Percentiles rank a stretch among this genome's conserved stretches.
phyloP scores from a whole-genome alignment of 2,329 filamentous ascomycete genomes.

The Ophiostoma australiae region DNA sequence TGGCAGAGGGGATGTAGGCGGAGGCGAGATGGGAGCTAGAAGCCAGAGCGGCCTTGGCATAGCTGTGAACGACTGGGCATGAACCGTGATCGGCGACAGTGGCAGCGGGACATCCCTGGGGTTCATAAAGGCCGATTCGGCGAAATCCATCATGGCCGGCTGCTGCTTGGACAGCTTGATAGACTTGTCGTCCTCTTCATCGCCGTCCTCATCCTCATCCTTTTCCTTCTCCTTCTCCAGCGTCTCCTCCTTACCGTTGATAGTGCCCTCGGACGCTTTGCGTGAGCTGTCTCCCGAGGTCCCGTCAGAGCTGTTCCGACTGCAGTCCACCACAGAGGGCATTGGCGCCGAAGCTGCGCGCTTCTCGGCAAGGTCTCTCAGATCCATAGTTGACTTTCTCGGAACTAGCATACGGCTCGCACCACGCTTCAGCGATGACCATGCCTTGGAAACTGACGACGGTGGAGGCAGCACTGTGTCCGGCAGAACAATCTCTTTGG shows the following conservation, averaged over 20 bases:
- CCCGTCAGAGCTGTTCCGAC: conserved; percentile 6
- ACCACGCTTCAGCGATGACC: conserved; percentile 24
- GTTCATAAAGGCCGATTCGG: background rate
- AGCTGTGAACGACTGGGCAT: background rate
- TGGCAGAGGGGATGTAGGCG: conserved; percentile 23
- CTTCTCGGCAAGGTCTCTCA: conserved; percentile 20
- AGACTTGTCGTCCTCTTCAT: background rate
- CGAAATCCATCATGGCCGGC: background rate
- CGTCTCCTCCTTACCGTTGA: background rate
- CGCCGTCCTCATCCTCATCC: too few species aligned
- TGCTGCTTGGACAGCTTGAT: background rate
- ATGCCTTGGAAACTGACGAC: conserved; percentile 22
- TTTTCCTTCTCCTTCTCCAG: background rate
- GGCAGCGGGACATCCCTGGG: background rate
- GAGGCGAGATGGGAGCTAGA: conserved; percentile 18
- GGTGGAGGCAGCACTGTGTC: conserved; percentile 14
- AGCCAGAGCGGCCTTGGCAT: background rate
- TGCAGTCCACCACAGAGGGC: conserved; percentile 1
- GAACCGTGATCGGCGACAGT: background rate
- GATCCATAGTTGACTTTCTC: conserved; percentile 22
- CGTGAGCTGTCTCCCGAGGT: conserved; percentile 13
- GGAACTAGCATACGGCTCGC: conserved; percentile 17
- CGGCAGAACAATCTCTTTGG: conserved; percentile 8
- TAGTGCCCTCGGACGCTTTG: background rate
- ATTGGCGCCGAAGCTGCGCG: conserved; percentile 9